phyloP scores from a whole-genome alignment of 345 rosid species.

The Melaleuca quinquenervia region DNA sequence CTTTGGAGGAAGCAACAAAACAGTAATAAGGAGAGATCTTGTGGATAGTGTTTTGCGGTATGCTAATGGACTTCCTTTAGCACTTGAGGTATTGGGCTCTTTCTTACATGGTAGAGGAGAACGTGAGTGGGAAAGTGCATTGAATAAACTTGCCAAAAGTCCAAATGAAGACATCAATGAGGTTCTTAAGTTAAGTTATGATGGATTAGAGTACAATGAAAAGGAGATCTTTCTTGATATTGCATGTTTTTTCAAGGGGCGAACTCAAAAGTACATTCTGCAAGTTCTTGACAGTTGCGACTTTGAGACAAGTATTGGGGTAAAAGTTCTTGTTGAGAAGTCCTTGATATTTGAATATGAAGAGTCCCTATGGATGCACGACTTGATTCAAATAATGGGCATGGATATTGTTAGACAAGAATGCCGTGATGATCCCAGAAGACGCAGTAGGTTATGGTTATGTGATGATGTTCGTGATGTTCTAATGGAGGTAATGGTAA shows the following conservation, averaged over 20 bases:
- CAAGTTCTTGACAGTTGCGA: not conserved
- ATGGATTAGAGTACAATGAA: not conserved
- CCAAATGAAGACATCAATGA: not conserved
- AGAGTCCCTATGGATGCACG: not conserved
- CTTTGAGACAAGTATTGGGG: not conserved
- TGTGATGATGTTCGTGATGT: not conserved
- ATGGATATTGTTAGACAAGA: not conserved
- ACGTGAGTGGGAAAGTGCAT: not conserved
- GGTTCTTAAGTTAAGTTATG: not conserved
- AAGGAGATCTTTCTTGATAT: not conserved
- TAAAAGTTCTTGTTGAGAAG: not conserved
- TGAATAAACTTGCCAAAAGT: not conserved
- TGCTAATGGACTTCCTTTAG: not conserved
- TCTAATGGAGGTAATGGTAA: not conserved
- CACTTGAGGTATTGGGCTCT: not conserved
- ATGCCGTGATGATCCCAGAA: not conserved
- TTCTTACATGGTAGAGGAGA: not conserved
- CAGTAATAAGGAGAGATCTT: not conserved
- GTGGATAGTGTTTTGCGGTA: not conserved
- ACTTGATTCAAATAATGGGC: not conserved
- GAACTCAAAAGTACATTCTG: accelerated
- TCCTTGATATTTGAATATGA: not conserved
- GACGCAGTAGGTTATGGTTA: not conserved
- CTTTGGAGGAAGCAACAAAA: no score
- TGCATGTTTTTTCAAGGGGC: not conserved